phyloP scores from a whole-genome alignment of 2,329 filamentous ascomycete genomes.

The Dendryphion nanum region DNA sequence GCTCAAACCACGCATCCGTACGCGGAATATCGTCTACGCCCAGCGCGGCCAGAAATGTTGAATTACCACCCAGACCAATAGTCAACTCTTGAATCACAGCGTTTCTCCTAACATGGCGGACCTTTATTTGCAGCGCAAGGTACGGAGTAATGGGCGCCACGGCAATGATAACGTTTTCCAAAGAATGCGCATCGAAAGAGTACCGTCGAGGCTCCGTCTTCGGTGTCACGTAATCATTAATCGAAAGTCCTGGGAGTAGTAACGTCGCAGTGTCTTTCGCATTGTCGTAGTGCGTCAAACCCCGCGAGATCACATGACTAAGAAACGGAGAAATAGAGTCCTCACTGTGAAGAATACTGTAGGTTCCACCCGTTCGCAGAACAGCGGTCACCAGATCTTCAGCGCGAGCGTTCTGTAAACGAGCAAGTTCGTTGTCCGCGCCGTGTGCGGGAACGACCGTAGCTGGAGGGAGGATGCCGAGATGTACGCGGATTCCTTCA shows the following conservation, averaged over 20 bases:
- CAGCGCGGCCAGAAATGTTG: slow-evolving; percentile 15
- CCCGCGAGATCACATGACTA: slow-evolving; percentile 18
- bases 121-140: slow-evolving; percentile 11
- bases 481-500: slow-evolving; percentile 18
- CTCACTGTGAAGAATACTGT: slow-evolving; percentile 15
- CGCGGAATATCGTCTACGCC: slow-evolving; percentile 17
- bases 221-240: slow-evolving; percentile 17
- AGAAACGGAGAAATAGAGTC: slow-evolving; percentile 13
- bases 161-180: slow-evolving; percentile 13
- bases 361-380: slow-evolving; percentile 20
- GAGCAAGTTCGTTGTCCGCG: slow-evolving; percentile 1
- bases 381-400: slow-evolving; percentile 21
- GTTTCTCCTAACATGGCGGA: slow-evolving; percentile 19
- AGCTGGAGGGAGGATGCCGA: slow-evolving; percentile 14
- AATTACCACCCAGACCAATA: slow-evolving; percentile 15
- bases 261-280: slow-evolving; percentile 20
- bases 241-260: slow-evolving; percentile 15
- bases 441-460: slow-evolving; percentile 2
- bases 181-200: slow-evolving; percentile 16
- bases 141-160: slow-evolving; percentile 15
- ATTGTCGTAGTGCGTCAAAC: slow-evolving; percentile 22
- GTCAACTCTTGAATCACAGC: slow-evolving; percentile 13
- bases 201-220: slow-evolving; percentile 16
- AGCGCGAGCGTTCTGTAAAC: slow-evolving; percentile 5
- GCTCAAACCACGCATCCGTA: slow-evolving; percentile 23